A percentile compares a stretch with the other conserved stretches of the same genome.
These are phyloP conservation scores for Tillandsia fasciculata DNA, from an alignment of 176 grass and related monocot species.

Conservation along the genomic window DNA sequence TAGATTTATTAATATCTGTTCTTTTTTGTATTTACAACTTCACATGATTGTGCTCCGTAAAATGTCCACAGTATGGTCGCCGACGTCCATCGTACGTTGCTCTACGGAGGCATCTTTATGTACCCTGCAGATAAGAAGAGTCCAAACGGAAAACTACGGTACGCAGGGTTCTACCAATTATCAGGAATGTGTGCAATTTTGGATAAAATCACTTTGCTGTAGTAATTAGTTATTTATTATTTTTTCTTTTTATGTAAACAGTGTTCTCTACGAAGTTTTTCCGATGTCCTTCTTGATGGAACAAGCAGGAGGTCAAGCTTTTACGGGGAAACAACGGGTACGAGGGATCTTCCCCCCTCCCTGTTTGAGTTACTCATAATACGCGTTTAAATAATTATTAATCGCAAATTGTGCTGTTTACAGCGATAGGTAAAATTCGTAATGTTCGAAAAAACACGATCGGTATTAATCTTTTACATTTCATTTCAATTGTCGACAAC, in stretches of 20 bases:
- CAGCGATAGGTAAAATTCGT: no score
- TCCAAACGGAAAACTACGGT: conserved; percentile 84
- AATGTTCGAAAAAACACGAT: no score
- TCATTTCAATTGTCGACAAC: no score
- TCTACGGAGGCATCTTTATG: conserved; percentile 93
- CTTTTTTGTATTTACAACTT: neutral
- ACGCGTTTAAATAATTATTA: no score
- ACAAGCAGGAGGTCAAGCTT: conserved; percentile 87
- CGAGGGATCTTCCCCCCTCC: neutral
- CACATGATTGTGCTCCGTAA: neutral
- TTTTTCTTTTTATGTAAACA: conserved; percentile 15
- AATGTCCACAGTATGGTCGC: conserved; percentile 88
- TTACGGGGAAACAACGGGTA: conserved; percentile 92
- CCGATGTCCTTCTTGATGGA: conserved; percentile 99
- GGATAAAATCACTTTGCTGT: neutral
- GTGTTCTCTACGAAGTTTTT: conserved; percentile 97
- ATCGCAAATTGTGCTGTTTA: no score
- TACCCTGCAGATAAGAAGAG: conserved; percentile 96
- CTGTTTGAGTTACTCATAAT: neutral
- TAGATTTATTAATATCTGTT: no score
- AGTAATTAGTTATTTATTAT: neutral
- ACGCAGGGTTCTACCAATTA: neutral
- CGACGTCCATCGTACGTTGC: conserved; percentile 86
- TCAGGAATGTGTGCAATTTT: neutral
- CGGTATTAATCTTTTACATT: no score